A percentile compares a stretch with the other conserved stretches of the same genome.
Conservation (phyloP, 2,329 filamentous ascomycete genomes). For the Ophiostoma angusticollis region DNA sequence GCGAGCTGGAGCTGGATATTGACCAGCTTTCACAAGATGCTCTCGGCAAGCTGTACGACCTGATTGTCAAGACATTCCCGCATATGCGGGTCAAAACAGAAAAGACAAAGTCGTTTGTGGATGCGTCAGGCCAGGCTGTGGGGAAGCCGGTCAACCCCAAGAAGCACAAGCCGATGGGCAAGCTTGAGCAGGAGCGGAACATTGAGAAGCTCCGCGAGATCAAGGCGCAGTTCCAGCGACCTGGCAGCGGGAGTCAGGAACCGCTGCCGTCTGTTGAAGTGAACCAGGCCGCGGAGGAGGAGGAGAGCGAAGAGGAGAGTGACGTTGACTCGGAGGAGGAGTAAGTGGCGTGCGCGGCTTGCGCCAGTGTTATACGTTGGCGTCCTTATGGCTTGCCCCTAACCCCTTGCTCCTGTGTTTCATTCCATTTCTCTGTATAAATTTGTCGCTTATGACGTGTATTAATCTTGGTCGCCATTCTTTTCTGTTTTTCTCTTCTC, state of each 20-base stretch:
- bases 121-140: conserved; percentile 13
- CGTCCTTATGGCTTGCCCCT: not conserved
- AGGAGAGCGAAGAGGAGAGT: conserved; percentile 40
- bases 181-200: conserved; percentile 55
- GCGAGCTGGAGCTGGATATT: conserved; percentile 48
- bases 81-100: conserved; percentile 23
- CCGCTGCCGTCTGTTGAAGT: conserved; percentile 26
- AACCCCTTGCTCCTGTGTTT: not conserved
- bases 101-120: conserved; percentile 18
- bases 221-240: conserved; percentile 36
- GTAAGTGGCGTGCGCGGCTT: not conserved
- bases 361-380: not conserved
- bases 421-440: conserved; percentile 5
- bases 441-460: not conserved
- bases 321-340: conserved; percentile 34
- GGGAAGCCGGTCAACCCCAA: conserved; percentile 39
- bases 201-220: conserved; percentile 51
- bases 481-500: not conserved
- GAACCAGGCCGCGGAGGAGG: conserved; percentile 17
- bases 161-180: conserved; percentile 69
- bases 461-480: not conserved
- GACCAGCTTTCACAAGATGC: conserved; percentile 44
- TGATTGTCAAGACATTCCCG: conserved; percentile 28
- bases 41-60: conserved; percentile 36
- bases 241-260: conserved; percentile 35